phyloP scores from a whole-genome alignment of 352 stramenopile species.

The Globisporangium radiosum region DNA sequence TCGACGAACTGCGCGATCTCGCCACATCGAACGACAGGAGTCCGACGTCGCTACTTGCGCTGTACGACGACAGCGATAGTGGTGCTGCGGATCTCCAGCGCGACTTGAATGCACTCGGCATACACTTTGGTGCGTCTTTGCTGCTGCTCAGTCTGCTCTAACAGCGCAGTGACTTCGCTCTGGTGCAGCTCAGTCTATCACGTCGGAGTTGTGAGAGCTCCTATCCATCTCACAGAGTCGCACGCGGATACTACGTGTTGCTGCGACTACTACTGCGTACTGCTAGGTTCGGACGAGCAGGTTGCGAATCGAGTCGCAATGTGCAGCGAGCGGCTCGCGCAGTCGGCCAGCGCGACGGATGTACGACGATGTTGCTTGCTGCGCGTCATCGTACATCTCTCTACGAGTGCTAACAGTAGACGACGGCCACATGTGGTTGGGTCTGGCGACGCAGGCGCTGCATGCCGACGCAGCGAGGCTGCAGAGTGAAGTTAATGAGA shows the following conservation, averaged over 20 bases:
- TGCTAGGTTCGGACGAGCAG: slow-evolving; percentile 16
- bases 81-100: slow-evolving; percentile 18
- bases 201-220: too few species aligned
- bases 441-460: slow-evolving; percentile 17
- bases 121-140: slow-evolving; percentile 29
- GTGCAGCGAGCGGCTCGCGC: slow-evolving; percentile 18
- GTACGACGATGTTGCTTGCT: slow-evolving; percentile 6
- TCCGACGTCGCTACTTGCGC: slow-evolving; percentile 11
- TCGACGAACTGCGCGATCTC: slow-evolving; percentile 18
- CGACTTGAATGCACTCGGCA: slow-evolving; percentile 33
- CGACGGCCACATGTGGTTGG: not conserved
- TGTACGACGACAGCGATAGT: slow-evolving; percentile 22
- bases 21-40: slow-evolving; percentile 1
- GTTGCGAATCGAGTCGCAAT: slow-evolving; percentile 16
- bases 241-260: too few species aligned
- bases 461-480: slow-evolving; percentile 27
- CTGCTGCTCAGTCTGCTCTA: too few species aligned
- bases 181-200: too few species aligned
- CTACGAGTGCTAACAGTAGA: too few species aligned
- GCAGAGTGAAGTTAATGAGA: slow-evolving; percentile 47
- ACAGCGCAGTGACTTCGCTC: too few species aligned
- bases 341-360: slow-evolving; percentile 17
- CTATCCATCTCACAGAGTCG: too few species aligned
- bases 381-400: too few species aligned
- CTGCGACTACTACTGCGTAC: not conserved